These are phyloP conservation scores for Marchantia polymorpha DNA, from an alignment of 225 moss, liverwort and hornwort species.

Conservation along the genomic window DNA sequence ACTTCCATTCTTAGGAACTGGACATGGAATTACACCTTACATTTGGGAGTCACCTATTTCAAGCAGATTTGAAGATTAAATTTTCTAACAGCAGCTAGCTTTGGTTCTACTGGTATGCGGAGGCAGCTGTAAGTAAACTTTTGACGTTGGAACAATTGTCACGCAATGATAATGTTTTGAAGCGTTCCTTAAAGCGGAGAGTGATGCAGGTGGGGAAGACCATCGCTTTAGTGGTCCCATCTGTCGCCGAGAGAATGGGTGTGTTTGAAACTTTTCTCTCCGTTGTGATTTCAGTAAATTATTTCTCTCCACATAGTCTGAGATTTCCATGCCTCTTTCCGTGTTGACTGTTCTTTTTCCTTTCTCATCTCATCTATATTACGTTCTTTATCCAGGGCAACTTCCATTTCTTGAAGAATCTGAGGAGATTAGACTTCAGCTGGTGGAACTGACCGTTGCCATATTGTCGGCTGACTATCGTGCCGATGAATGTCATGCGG, in stretches of 20 bases:
- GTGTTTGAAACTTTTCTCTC: not conserved
- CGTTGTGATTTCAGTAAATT: not conserved
- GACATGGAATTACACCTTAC: no score
- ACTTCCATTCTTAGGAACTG: no score
- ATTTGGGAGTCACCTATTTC: no score
- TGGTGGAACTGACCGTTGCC: slow-evolving; percentile 56
- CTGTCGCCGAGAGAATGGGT: slow-evolving; percentile 77
- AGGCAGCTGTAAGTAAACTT: not conserved
- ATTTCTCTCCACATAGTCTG: not conserved
- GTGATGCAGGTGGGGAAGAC: slow-evolving; percentile 61
- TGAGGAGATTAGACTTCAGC: slow-evolving; percentile 74
- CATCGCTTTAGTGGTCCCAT: slow-evolving; percentile 43
- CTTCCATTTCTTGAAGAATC: slow-evolving; percentile 70
- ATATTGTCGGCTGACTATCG: slow-evolving; percentile 54
- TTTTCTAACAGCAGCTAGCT: no score
- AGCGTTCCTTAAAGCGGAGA: not conserved
- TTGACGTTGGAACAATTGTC: not conserved
- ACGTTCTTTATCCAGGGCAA: slow-evolving; percentile 52
- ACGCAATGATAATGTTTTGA: not conserved
- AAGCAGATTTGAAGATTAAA: no score
- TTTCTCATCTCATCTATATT: not conserved
- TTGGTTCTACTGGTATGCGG: no score
- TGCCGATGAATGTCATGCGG: slow-evolving; percentile 31
- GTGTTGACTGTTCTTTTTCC: no score
- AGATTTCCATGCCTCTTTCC: not conserved